Percentiles rank a stretch among this genome's conserved stretches.
phyloP scores from a whole-genome alignment of 306 rosid genomes.

The Cicer bijugum region DNA sequence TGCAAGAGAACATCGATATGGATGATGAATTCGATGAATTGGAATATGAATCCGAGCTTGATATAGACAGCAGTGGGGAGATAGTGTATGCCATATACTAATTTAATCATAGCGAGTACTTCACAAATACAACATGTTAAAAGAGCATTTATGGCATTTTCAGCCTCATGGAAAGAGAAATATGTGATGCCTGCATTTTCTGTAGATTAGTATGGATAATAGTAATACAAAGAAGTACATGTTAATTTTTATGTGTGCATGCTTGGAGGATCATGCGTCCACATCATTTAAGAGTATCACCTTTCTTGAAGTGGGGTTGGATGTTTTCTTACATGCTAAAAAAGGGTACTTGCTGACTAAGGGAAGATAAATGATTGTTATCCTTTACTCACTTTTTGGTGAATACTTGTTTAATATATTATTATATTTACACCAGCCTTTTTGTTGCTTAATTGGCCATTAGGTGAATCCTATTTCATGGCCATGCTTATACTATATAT shows the following conservation, averaged over 20 bases:
- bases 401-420: constrained; percentile 44
- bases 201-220: constrained; percentile 48
- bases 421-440: constrained; percentile 29
- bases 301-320: constrained; percentile 5
- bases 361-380: constrained; percentile 31
- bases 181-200: constrained; percentile 37
- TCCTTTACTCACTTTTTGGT: constrained; percentile 37
- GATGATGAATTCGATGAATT: constrained; percentile 83
- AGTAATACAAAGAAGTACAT: constrained; percentile 22
- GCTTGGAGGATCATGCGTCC: constrained; percentile 36
- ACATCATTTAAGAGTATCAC: constrained; percentile 31
- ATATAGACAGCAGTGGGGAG: constrained; percentile 91
- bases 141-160: constrained; percentile 23
- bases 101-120: constrained; percentile 5
- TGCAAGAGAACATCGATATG: constrained; percentile 63
- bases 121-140: constrained; percentile 27
- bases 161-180: constrained; percentile 38
- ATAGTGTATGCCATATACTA: constrained; percentile 83
- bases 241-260: constrained; percentile 45
- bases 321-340: constrained; percentile 17
- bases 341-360: constrained; percentile 22
- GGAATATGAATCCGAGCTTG: constrained; percentile 84
- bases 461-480: constrained; percentile 43
- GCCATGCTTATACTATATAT: constrained; percentile 15
- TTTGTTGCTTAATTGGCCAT: constrained; percentile 38